These are phyloP conservation scores for Boletus semigastroideus DNA, from an alignment of 1,284 basidiomycete genomes.

Conservation along the genomic window DNA sequence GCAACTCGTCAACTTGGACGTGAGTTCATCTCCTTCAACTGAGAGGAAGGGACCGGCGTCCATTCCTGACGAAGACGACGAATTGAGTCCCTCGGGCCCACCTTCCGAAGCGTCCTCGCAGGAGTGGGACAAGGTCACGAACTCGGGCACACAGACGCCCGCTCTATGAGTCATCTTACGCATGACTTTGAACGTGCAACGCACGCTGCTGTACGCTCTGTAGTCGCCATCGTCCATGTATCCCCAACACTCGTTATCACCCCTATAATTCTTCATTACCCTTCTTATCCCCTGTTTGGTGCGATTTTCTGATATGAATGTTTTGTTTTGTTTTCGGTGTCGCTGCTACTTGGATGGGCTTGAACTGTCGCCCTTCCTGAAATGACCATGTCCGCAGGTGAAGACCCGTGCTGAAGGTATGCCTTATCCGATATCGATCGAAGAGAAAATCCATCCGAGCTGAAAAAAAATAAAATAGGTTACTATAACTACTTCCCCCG, in stretches of 20 bases:
- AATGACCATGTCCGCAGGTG: constrained; percentile 45
- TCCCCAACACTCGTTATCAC: constrained; percentile 15
- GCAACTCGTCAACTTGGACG: constrained; percentile 86
- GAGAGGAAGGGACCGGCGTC: constrained; percentile 32
- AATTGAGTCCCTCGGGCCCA: constrained; percentile 63
- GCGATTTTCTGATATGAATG: constrained; percentile 65
- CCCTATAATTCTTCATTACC: constrained; percentile 21
- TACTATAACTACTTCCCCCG: constrained; percentile 76
- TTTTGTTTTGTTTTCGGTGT: constrained; percentile 37
- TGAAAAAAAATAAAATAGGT: constrained; percentile 44
- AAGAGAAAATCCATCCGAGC: constrained; percentile 25
- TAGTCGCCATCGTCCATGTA: constrained; percentile 32
- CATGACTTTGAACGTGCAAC: constrained; percentile 31
- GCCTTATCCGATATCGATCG: constrained; percentile 31
- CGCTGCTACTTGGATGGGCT: constrained; percentile 20
- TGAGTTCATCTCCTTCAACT: constrained; percentile 63
- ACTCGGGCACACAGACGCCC: constrained; percentile 58
- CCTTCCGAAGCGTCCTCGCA: constrained; percentile 82
- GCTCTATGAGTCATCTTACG: constrained; percentile 37
- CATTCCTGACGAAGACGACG: constrained; percentile 43
- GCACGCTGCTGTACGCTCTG: constrained; percentile 34
- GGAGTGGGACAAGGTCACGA: constrained; percentile 83
- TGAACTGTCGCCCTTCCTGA: constrained; percentile 18
- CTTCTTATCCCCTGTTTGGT: constrained; percentile 22
- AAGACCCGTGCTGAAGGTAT: constrained; percentile 73